A percentile compares a stretch with the other conserved stretches of the same genome.
Evolutionary conservation across 305 asterid genomes (phyloP).

Genomic region (Solanum hybrid): DNA sequence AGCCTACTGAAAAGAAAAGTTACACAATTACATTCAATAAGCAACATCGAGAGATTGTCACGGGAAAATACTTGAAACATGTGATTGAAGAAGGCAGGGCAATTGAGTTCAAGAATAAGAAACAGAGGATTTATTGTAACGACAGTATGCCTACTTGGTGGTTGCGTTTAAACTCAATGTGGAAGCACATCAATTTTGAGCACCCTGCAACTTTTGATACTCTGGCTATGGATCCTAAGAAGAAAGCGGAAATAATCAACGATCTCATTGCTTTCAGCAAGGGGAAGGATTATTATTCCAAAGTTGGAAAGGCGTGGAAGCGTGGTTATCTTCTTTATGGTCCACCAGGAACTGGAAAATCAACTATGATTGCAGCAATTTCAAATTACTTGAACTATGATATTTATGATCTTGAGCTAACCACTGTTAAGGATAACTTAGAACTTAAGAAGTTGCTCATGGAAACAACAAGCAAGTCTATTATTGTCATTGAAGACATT

Average conservation of each 20-base stretch:
- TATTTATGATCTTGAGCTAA: slow-evolving; percentile 4
- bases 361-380: slow-evolving; percentile 5
- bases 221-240: slow-evolving; percentile 6
- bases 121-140: background rate
- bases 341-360: slow-evolving; percentile 13
- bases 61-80: background rate
- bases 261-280: background rate
- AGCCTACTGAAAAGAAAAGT: slow-evolving; percentile 2
- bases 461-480: background rate
- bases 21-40: background rate
- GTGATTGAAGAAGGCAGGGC: background rate
- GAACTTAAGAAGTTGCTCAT: background rate
- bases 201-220: slow-evolving; percentile 12
- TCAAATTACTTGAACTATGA: slow-evolving; percentile 5
- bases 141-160: background rate
- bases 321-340: slow-evolving; percentile 12
- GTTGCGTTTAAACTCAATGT: background rate
- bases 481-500: slow-evolving; percentile 8
- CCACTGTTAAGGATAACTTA: background rate
- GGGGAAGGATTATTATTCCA: background rate
- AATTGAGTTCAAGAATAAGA: background rate
- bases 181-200: background rate
- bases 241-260: background rate
- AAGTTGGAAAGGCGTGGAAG: slow-evolving; percentile 1
- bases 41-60: background rate